These are phyloP conservation scores for Globisporangium heterothallicum DNA, from an alignment of 352 stramenopile genomes.

Conservation along the genomic window DNA sequence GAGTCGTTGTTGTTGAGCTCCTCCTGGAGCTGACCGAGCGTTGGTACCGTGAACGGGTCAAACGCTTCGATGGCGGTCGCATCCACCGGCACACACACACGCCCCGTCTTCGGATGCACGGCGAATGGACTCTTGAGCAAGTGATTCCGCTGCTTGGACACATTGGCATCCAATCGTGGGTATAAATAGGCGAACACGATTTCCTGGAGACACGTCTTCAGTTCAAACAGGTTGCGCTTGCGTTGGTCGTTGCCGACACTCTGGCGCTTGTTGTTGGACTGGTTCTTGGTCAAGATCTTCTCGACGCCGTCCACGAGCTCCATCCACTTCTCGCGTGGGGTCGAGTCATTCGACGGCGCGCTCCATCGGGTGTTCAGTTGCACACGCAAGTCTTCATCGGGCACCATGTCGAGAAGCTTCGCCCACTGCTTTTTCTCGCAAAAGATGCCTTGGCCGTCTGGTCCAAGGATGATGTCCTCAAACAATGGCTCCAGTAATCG, in stretches of 20 bases:
- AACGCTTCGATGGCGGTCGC: constrained; percentile 77
- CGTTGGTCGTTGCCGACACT: constrained; percentile 37
- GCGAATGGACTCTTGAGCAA: constrained; percentile 99
- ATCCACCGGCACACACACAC: constrained; percentile 97
- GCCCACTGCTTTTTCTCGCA: constrained; percentile 82
- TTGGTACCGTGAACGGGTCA: constrained; percentile 84
- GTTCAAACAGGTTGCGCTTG: constrained; percentile 61
- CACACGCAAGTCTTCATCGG: constrained; percentile 79
- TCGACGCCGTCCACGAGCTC: constrained; percentile 70
- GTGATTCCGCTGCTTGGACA: constrained; percentile 99
- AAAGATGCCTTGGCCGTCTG: constrained; percentile 91
- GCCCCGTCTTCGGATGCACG: constrained; percentile 96
- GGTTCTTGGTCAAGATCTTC: constrained; percentile 52
- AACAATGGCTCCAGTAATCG: constrained; percentile 95
- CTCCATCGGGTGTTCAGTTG: constrained; percentile 62
- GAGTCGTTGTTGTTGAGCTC: constrained; percentile 72
- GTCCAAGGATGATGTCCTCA: constrained; percentile 83
- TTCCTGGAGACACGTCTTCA: constrained; percentile 90
- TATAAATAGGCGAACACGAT: constrained; percentile 97
- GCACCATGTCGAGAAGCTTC: constrained; percentile 92
- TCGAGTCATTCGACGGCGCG: constrained; percentile 35
- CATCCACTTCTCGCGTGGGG: constrained; percentile 87
- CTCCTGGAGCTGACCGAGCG: constrained; percentile 71
- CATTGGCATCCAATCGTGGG: constrained; percentile 98
- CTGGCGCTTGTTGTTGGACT: constrained; percentile 40